Evolutionary conservation across 1,284 basidiomycete species (phyloP).

Genomic region (Papiliotrema terrestris): DNA sequence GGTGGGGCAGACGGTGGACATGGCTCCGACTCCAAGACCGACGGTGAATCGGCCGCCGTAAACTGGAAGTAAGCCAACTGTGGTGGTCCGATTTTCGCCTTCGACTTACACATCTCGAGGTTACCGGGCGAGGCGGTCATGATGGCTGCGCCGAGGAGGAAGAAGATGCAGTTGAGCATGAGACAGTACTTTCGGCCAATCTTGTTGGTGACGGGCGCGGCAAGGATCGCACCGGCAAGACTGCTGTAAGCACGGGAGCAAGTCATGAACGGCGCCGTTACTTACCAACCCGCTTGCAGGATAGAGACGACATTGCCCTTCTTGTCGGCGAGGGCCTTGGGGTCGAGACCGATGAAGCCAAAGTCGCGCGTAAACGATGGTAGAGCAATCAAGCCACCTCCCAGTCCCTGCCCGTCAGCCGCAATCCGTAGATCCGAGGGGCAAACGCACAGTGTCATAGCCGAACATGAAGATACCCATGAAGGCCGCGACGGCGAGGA

Average conservation of each 20-base stretch:
- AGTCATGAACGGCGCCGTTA: not conserved
- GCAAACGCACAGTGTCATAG: constrained; percentile 52
- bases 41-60: constrained; percentile 61
- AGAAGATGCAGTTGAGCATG: constrained; percentile 60
- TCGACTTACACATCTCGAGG: not conserved
- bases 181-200: constrained; percentile 52
- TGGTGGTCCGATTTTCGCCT: not conserved
- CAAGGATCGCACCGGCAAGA: constrained; percentile 69
- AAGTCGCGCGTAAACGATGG: constrained; percentile 61
- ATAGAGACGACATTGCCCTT: constrained; percentile 62
- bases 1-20: constrained; percentile 60
- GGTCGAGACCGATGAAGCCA: constrained; percentile 48
- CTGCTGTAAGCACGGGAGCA: constrained; percentile 2
- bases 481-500: constrained; percentile 65
- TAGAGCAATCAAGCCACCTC: constrained; percentile 53
- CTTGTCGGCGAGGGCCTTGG: constrained; percentile 1
- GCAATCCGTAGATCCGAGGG: too few species aligned
- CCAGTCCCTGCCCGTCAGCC: constrained; percentile 8
- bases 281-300: constrained; percentile 69
- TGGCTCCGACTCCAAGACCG: constrained; percentile 61
- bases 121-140: constrained; percentile 43
- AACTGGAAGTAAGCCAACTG: not conserved
- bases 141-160: constrained; percentile 60
- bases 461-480: constrained; percentile 77
- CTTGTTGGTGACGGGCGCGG: constrained; percentile 46